Conservation (phyloP, 345 rosid species). For the Eucalyptus microcorys region DNA sequence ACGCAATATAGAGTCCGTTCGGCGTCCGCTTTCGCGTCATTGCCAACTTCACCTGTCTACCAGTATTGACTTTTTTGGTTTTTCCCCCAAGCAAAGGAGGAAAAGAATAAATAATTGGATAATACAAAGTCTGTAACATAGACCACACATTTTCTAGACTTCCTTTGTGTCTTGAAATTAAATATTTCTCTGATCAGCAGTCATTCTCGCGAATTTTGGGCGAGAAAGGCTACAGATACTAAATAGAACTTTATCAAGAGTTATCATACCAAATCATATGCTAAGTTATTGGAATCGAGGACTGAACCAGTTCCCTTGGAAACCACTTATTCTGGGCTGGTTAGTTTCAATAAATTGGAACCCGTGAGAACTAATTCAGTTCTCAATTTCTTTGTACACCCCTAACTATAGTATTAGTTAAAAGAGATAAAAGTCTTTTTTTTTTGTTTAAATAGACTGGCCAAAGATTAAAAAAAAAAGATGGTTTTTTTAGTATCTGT, state of each 20-base stretch:
- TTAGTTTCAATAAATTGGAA: no score
- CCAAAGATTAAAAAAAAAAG: no score
- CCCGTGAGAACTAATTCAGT: no score
- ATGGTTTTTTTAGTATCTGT: no score
- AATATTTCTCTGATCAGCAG: not conserved
- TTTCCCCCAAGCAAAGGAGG: not conserved
- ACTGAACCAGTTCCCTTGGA: rapidly evolving
- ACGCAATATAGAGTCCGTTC: not conserved
- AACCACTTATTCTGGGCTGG: no score
- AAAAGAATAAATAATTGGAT: not conserved
- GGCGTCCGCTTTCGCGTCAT: not conserved
- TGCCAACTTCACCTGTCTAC: not conserved
- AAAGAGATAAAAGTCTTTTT: no score
- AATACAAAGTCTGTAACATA: not conserved
- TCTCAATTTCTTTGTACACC: no score
- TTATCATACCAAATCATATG: not conserved
- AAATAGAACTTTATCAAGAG: not conserved
- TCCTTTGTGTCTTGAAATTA: not conserved
- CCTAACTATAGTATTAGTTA: no score
- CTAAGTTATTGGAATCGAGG: not conserved
- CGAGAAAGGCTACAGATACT: not conserved
- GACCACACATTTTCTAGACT: not conserved
- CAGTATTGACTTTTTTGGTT: not conserved
- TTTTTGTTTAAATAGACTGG: no score
- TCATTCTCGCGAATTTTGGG: not conserved